A percentile compares a stretch with the other conserved stretches of the same genome.
phyloP scores from a whole-genome alignment of 2,329 filamentous ascomycete species.

The Hypoxylon sp. region DNA sequence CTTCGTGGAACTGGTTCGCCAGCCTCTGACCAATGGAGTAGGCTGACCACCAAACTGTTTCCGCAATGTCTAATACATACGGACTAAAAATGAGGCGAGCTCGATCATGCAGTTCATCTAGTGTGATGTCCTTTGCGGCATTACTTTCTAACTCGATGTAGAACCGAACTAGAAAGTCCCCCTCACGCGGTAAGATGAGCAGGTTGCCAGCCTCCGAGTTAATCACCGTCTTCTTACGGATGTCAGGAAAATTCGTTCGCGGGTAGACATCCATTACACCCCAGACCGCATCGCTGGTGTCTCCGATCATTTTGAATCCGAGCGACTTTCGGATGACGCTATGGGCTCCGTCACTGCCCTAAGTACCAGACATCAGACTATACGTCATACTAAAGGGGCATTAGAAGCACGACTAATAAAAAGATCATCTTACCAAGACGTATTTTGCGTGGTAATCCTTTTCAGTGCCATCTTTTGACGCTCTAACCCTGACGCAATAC shows the following conservation, averaged over 20 bases:
- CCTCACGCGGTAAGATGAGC: slow-evolving; percentile 74
- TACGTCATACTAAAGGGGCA: background rate
- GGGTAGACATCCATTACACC: slow-evolving; percentile 67
- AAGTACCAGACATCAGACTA: slow-evolving; percentile 7
- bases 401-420: background rate
- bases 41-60: slow-evolving; percentile 74
- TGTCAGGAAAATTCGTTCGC: slow-evolving; percentile 73
- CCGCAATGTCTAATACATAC: slow-evolving; percentile 67
- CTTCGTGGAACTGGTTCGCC: slow-evolving; percentile 70
- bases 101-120: slow-evolving; percentile 67
- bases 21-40: slow-evolving; percentile 74
- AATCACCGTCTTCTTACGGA: slow-evolving; percentile 69
- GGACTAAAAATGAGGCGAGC: slow-evolving; percentile 68
- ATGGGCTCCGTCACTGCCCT: slow-evolving; percentile 66
- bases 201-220: slow-evolving; percentile 69
- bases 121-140: slow-evolving; percentile 65
- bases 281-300: slow-evolving; percentile 50
- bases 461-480: slow-evolving; percentile 58
- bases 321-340: slow-evolving; percentile 66
- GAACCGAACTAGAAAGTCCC: slow-evolving; percentile 70
- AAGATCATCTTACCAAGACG: slow-evolving; percentile 60
- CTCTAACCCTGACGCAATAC: slow-evolving; percentile 62
- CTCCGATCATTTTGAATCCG: slow-evolving; percentile 69
- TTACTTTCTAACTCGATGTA: slow-evolving; percentile 71
- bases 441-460: slow-evolving; percentile 65